Evolutionary conservation across 225 moss, liverwort and hornwort genomes (phyloP), one percentile per base, ranked within the genome.

Genomic region (Bryoerythrophyllum caledonicum): DNA sequence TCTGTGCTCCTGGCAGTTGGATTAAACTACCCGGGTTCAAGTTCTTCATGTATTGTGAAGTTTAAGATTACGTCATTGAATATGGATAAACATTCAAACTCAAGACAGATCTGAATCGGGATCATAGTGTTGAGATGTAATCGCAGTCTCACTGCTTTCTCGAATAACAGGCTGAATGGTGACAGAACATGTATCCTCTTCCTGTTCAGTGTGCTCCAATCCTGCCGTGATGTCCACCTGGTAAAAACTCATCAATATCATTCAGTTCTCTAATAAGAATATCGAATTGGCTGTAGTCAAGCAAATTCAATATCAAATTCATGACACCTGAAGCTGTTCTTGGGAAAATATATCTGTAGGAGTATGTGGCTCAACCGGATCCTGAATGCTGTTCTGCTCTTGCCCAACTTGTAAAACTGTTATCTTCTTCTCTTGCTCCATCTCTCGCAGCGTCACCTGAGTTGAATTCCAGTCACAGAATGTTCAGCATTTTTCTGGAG

Each of bases 281-380:
- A 30, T 24, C 7, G 10, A 0, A 23, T 6, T 52, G 6, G 0
- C 0, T 73, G 35, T 54, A 59, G 0, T 19, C 21, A 14, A 59
- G 0, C 7, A 41, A 61, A 16, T 1, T 56, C 26, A 25, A 12
- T 8, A 1, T 11, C 2, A 15, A 27, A 0, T 5, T 62, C 57
- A 1, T 60, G n/a, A 70, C 8, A 84, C 81, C 28, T 76, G 67
- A 19, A 84, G 61, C 6, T 81, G 23, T 7, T 76, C 66, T 76
- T 75, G 54, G 12, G 14, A 24, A 30, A 67, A 38, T 3, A 44
- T 1, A 55, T 72, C 68, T 34, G 17, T 10, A 3, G n/a, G n/a
- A n/a, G 13, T 43, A 3, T 60, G 38, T 38, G 38, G 8, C 38
- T 38, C 38, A 38, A 38, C 38, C 38, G 43, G 6, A 56, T 70